phyloP scores from a whole-genome alignment of 1,139 yeast species.

The Debaryomyces fabryi region DNA sequence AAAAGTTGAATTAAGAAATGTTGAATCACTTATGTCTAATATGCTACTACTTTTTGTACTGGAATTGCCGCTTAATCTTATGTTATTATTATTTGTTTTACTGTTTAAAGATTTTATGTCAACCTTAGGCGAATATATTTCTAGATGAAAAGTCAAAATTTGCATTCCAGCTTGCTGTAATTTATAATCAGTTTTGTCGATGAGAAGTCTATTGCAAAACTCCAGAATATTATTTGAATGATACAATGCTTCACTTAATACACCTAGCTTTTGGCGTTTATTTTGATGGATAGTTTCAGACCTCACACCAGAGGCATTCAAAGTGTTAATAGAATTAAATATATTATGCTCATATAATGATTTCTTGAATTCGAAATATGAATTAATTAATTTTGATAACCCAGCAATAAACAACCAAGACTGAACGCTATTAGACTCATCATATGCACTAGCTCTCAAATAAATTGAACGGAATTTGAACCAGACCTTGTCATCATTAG shows the following conservation, averaged over 20 bases:
- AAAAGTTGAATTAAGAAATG: constrained; percentile 10
- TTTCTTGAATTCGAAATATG: constrained; percentile 28
- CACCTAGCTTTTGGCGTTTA: constrained; percentile 26
- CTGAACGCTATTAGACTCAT: constrained; percentile 14
- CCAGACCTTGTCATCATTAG: constrained; percentile 24
- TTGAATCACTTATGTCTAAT: constrained; percentile 11
- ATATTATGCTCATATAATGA: background rate
- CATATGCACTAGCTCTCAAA: constrained; percentile 17
- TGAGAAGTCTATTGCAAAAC: constrained; percentile 25
- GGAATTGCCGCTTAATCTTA: background rate
- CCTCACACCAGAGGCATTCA: background rate
- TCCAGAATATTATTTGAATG: constrained; percentile 20
- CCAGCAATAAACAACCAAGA: constrained; percentile 42
- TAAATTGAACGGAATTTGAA: constrained; percentile 29
- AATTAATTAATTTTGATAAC: constrained; percentile 25
- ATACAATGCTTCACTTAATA: constrained; percentile 21
- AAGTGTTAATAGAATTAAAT: background rate
- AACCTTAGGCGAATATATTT: constrained; percentile 9
- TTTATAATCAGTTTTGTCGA: constrained; percentile 18
- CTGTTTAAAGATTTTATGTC: constrained; percentile 1
- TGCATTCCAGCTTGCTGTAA: constrained; percentile 33
- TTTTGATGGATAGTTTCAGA: background rate
- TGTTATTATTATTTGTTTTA: background rate
- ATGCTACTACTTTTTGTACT: background rate
- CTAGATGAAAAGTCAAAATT: constrained; percentile 28